Conservation (phyloP, 805 yeast species). For the Candida anglica region DNA sequence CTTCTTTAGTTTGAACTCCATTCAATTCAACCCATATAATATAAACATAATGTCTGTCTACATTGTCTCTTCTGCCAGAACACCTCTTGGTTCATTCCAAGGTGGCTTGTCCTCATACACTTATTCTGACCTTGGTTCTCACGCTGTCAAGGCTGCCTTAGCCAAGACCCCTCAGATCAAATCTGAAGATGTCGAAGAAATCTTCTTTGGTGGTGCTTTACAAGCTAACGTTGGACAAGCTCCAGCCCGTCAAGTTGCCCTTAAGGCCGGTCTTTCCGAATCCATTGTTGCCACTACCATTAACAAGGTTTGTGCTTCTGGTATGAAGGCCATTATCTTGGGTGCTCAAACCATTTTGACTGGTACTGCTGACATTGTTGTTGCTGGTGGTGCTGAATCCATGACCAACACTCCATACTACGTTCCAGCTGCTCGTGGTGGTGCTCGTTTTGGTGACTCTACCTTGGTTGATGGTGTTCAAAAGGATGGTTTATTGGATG, state of each 20-base stretch:
- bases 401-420: constrained; percentile 97
- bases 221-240: constrained; percentile 95
- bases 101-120: constrained; percentile 73
- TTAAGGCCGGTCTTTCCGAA: constrained; percentile 82
- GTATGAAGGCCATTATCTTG: constrained; percentile 83
- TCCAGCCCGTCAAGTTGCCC: constrained; percentile 96
- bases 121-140: constrained; percentile 85
- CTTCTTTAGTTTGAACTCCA: no score
- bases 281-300: constrained; percentile 82
- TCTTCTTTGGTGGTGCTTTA: constrained; percentile 87
- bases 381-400: constrained; percentile 97
- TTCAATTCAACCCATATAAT: no score
- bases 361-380: constrained; percentile 87
- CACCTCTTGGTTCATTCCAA: constrained; percentile 94
- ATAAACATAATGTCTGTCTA: constrained; percentile 57
- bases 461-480: constrained; percentile 81
- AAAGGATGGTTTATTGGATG: constrained; percentile 92
- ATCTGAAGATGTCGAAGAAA: constrained; percentile 79
- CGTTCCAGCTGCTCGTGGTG: constrained; percentile 77
- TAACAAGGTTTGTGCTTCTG: constrained; percentile 97
- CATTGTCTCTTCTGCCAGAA: constrained; percentile 88
- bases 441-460: constrained; percentile 86
- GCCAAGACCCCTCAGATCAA: constrained; percentile 78
- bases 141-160: constrained; percentile 86
- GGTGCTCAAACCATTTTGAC: constrained; percentile 88